Base-by-base conservation (phyloP, 148 eudicot genomes). In the Heliamphora exappendiculata region DNA sequence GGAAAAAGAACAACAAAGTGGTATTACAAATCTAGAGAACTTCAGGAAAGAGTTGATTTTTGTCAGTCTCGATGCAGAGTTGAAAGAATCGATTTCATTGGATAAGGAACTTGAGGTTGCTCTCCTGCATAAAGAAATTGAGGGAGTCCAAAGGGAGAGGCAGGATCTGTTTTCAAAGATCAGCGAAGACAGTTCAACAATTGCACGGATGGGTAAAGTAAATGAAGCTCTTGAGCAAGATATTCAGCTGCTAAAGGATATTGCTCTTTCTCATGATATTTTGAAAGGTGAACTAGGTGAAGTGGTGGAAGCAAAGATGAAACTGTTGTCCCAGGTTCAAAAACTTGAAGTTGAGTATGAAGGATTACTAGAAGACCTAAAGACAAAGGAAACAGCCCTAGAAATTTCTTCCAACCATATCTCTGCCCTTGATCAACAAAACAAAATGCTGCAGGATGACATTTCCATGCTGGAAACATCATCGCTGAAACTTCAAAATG, bases 91-190 rank as follows among this genome's bases (percentile, higher is more conserved):
- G 31, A 80, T 90, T 73, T 68, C 88, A 78, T 53, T 76, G 24
- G 90, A 89, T 64, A 84, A 72, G 50, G 91, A 89, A 70, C 73
- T 58, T 41, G 88, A 86, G 82, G 73, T 84, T 57, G 72, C 64
- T 82, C 26, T 13, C 70, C 76, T 92, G 49, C 79, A 55, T 42
- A 78, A 81, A 78, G 80, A 81, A 83, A 54, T 75, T 68, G 79
- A 76, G 68, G 77, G 78, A 76, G 74, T 45, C 24, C 49, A 74
- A 68, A 76, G 67, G 74, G 66, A 74, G 78, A 39, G 50, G n/a
- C 71, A 77, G 65, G 62, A 74, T 33, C 36, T 80, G 53, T 41
- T 80, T 11, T 80, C 76, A 42, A 70, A 68, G 42, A 65, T 84
- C 65, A 60, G 29, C 14, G 72, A 58, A 75, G 60, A 42, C 53